Base-by-base conservation (phyloP, 768 basidiomycete species). In the Mycena floridula region DNA sequence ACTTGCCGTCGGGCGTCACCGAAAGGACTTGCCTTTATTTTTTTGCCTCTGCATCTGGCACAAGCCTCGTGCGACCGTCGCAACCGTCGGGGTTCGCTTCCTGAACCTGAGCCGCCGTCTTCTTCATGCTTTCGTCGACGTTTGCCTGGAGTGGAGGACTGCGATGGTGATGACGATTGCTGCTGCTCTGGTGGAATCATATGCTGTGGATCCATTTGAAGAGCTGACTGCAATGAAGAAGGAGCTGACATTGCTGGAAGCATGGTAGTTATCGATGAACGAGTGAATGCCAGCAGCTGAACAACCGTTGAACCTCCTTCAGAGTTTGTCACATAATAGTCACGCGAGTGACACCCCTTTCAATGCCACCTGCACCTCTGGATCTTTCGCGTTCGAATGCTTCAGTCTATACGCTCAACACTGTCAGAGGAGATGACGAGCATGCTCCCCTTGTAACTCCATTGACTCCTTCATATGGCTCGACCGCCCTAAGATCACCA, bases 41-140 rank as follows among this genome's bases (percentile, higher is more conserved):
- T 92, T 81, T 92, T 91, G 72, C 82, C 85, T 77, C 89, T 86
- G 76, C 89, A 92, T 63, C 89, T 78, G 52, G 89, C 84, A 72
- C 89, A 92, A 50, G 89, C 89, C 68, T 92, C 89, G 68, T 92
- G 89, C 57, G 89, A 89, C 59, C 89, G 81, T 55, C 89, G 74
- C 57, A 92, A 75, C 44, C 89, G 78, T 57, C 89, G 77, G 36
- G 87, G 84, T 63, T 89, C 88, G 44, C 81, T 74, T 35, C 80
- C 67, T 15, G 75, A 63, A 27, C 66, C 56, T 36, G 66, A 63
- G n/a, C 81, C 82, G 11, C 69, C 70, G 22, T 67, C 69, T 2
- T 68, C 66, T 40, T 82, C 81, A 2, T 67, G 65, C 64, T 82
- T 83, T 69, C 73, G 74, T 38, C 73, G 64, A 46, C 78, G 68